A percentile compares a stretch with the other conserved stretches of the same genome.
Conservation (phyloP, 768 basidiomycete species). For the Tremella yokohamensis region DNA sequence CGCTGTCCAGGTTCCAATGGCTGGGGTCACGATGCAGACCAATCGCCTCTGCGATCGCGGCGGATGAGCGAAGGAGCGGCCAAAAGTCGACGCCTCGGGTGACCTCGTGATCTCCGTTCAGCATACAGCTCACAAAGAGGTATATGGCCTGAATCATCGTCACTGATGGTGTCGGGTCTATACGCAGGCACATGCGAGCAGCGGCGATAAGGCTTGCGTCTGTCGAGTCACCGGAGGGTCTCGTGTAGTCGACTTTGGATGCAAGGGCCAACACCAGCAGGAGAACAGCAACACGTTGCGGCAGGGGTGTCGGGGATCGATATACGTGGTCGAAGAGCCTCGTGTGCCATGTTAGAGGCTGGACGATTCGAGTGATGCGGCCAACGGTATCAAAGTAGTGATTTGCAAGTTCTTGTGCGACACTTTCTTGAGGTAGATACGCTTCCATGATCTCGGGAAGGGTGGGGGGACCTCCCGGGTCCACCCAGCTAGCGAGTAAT, state of each 20-base stretch:
- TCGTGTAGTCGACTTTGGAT: conserved; percentile 11
- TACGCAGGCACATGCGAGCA: conserved; percentile 11
- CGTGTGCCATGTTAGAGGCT: conserved; percentile 9
- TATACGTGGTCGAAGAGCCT: conserved; percentile 11
- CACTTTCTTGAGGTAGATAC: conserved; percentile 10
- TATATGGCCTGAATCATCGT: conserved; percentile 19
- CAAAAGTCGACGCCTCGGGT: conserved; percentile 15
- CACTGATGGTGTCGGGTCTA: conserved; percentile 16
- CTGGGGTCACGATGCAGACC: conserved; percentile 19
- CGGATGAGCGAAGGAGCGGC: conserved; percentile 18
- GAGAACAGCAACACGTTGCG: conserved; percentile 15
- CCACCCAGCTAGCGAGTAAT: conserved; percentile 4
- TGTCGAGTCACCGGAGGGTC: conserved; percentile 8
- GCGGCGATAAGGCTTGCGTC: conserved; percentile 10
- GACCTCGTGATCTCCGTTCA: conserved; percentile 14
- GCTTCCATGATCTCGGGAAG: conserved; percentile 10
- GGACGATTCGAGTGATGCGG: conserved; percentile 24
- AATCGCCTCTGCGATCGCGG: conserved; percentile 18
- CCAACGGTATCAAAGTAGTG: conserved; percentile 23
- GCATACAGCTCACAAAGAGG: conserved; percentile 15
- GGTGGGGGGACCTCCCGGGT: conserved; percentile 4
- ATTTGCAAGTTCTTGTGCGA: conserved; percentile 10
- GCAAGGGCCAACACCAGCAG: conserved; percentile 14
- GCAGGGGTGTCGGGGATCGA: conserved; percentile 3
- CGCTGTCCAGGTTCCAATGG: conserved; percentile 13